These are phyloP conservation scores for Psidium guajava DNA, from an alignment of 345 rosid genomes.

Conservation along the genomic window DNA sequence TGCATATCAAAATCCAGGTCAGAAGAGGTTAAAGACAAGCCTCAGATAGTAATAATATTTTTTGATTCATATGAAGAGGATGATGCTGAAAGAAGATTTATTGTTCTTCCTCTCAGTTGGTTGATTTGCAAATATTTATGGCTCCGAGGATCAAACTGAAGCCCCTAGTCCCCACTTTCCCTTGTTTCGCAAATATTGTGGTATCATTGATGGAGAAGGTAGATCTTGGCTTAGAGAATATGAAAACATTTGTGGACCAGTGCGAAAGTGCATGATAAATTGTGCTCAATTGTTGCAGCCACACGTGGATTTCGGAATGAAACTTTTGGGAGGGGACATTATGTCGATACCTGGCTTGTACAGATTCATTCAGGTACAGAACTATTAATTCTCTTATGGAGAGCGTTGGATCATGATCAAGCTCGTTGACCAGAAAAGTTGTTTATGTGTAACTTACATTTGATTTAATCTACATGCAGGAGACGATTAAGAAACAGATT, in stretches of 20 bases:
- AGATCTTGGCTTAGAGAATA: not conserved
- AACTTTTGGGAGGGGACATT: slow-evolving; percentile 35
- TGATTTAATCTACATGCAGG: slow-evolving; percentile 11
- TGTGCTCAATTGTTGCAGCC: slow-evolving; percentile 20
- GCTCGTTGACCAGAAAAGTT: not conserved
- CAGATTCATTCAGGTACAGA: slow-evolving; percentile 29
- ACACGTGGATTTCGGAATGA: slow-evolving; percentile 38
- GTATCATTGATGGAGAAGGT: slow-evolving; percentile 41
- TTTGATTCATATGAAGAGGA: not conserved
- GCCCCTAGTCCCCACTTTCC: slow-evolving; percentile 41
- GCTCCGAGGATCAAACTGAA: slow-evolving; percentile 27
- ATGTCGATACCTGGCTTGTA: slow-evolving; percentile 46
- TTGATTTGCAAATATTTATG: slow-evolving; percentile 26
- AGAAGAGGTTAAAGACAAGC: slow-evolving; percentile 1
- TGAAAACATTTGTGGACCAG: not conserved
- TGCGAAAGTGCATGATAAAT: not conserved
- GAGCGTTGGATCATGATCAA: not conserved
- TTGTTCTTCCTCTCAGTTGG: slow-evolving; percentile 16
- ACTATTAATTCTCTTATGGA: not conserved
- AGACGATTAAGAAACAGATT: slow-evolving; percentile 27
- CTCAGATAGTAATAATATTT: not conserved
- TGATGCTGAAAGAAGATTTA: not conserved
- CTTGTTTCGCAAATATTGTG: slow-evolving; percentile 25
- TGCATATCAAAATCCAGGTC: slow-evolving; percentile 33
- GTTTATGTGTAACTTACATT: not conserved